Evolutionary conservation across 2,329 filamentous ascomycete genomes (phyloP), one percentile per base, ranked within the genome.

Genomic region (Thelonectria discophora): DNA sequence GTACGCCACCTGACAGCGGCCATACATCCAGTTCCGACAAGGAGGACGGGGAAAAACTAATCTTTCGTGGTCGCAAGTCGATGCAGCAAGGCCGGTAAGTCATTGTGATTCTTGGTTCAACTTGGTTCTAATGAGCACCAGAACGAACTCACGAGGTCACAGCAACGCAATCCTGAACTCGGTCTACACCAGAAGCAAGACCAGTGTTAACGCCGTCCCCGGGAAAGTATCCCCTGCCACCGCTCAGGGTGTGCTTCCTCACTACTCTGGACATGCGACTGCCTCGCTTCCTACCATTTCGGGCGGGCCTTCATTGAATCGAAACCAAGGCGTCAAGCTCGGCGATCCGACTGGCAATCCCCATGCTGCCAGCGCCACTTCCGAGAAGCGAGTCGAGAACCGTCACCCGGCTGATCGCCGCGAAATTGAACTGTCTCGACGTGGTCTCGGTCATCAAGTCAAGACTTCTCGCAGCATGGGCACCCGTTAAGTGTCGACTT

Each of bases 171-270:
- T 86, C 32, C 81, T 80, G 82, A 80, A 82, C 63, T 78, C 74
- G 15, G 79, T 86, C 75, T 70, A 84, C 67, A 84, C 82, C 72
- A 84, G 81, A 66, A 81, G 81, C n/a, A 79, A 82, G 37, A 75
- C 82, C 12, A 84, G 81, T 60, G 80, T 77, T 47, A 75, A 75
- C 46, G 80, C 73, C 8, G 75, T 81, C 46, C 81, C 81, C 11
- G 77, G 83, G 51, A 76, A 83, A 10, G 74, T 87, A 49, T 84
- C 83, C 3, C 82, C 84, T 3, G 82, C 80, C 46, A 86, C 83
- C 12, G 84, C 81, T 8, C 83, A 81, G 27, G 84, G 83, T n/a
- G 79, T 82, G 45, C 73, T 87, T 47, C 84, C 84, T 15, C 82
- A 84, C 32, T 86, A 84, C 58, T 72, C 77, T 10, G 83, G 84